Conservation (phyloP, 768 basidiomycete genomes). For the Heimioporus sp. region DNA sequence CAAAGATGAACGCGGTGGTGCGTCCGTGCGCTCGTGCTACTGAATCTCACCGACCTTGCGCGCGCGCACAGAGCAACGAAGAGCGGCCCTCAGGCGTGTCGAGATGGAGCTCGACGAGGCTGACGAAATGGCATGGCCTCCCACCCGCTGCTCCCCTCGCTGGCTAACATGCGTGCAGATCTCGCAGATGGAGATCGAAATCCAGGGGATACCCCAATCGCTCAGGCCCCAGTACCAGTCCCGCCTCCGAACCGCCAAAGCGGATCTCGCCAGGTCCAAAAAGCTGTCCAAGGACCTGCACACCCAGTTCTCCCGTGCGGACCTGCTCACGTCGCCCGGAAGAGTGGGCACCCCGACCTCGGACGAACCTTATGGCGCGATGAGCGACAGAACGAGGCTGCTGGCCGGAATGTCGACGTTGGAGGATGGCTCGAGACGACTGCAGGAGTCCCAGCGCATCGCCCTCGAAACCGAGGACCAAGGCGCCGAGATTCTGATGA, state of each 20-base stretch:
- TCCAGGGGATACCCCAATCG: slow-evolving; percentile 89
- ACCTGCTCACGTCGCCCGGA: slow-evolving; percentile 63
- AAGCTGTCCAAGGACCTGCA: slow-evolving; percentile 75
- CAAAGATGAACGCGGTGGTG: slow-evolving; percentile 68
- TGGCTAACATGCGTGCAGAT: slow-evolving; percentile 48
- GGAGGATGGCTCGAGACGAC: slow-evolving; percentile 78
- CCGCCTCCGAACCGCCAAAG: slow-evolving; percentile 73
- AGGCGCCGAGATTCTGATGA: slow-evolving; percentile 87
- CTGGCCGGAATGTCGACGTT: slow-evolving; percentile 75
- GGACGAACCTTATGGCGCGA: slow-evolving; percentile 77
- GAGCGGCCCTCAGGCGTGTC: slow-evolving; percentile 74
- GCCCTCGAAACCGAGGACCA: slow-evolving; percentile 96
- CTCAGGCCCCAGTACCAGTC: slow-evolving; percentile 74
- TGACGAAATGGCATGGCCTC: slow-evolving; percentile 85
- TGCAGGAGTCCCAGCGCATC: slow-evolving; percentile 89
- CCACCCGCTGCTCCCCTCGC: background rate
- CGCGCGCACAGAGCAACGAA: slow-evolving; percentile 65
- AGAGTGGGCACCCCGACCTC: slow-evolving; percentile 41
- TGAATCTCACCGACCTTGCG: background rate
- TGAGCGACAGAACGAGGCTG: slow-evolving; percentile 75
- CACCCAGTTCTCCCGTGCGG: slow-evolving; percentile 65
- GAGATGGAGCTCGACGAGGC: slow-evolving; percentile 98
- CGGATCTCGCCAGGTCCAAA: slow-evolving; percentile 75
- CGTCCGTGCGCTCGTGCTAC: slow-evolving; percentile 5
- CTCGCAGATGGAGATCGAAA: slow-evolving; percentile 99